Conservation (phyloP, 208 protist genomes). For the Trypanosomatidae sp. region DNA sequence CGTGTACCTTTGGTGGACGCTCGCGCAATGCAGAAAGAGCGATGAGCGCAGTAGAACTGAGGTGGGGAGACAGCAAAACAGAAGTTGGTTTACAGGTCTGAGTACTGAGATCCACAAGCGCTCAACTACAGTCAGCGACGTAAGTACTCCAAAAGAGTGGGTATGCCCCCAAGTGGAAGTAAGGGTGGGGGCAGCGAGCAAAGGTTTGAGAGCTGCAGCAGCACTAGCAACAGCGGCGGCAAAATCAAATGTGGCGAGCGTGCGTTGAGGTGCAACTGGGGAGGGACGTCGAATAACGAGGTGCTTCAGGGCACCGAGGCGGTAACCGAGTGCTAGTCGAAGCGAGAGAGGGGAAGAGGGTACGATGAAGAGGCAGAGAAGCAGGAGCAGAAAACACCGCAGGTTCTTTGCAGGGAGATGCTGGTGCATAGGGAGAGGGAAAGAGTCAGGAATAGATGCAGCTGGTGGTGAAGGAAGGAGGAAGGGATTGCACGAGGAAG, state of each 20-base stretch:
- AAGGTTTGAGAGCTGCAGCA: not conserved
- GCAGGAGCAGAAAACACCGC: not conserved
- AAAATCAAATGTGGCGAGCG: not conserved
- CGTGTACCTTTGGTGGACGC: not conserved
- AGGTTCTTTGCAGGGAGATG: not conserved
- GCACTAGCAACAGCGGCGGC: not conserved
- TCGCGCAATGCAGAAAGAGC: not conserved
- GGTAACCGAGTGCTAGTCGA: not conserved
- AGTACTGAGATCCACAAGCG: not conserved
- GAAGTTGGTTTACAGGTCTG: not conserved
- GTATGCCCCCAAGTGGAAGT: not conserved
- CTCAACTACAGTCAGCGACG: not conserved
- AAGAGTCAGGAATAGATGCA: not conserved
- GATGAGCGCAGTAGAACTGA: not conserved
- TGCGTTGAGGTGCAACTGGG: not conserved
- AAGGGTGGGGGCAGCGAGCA: not conserved
- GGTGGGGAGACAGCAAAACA: not conserved
- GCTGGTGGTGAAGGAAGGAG: not conserved
- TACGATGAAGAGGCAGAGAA: not conserved
- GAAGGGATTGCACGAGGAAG: not conserved
- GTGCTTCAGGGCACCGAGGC: not conserved
- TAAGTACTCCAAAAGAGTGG: not conserved
- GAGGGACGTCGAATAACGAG: slow-evolving; percentile 1
- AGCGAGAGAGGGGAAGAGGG: not conserved
- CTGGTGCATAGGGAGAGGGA: not conserved